Evolutionary conservation across 331 rosid genomes (phyloP).

Genomic region (Phaseolus coccineus): DNA sequence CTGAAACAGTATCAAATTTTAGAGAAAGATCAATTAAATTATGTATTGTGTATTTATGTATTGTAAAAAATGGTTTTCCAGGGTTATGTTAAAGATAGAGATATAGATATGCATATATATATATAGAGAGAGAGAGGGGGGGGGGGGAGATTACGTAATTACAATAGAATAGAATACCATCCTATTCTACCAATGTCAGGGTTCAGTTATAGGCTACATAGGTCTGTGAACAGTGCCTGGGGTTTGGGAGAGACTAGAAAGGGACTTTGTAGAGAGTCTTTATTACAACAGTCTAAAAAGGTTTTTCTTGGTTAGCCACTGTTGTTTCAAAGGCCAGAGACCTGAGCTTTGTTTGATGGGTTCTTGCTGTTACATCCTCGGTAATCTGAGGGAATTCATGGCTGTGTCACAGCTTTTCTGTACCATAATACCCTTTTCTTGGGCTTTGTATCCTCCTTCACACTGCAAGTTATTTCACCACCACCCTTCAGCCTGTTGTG

Average conservation of each 20-base stretch:
- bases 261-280: constrained; percentile 54
- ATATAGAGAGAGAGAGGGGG: too few relatives aligned
- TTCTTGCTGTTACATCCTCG: constrained; percentile 66
- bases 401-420: constrained; percentile 77
- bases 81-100: constrained; percentile 37
- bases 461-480: constrained; percentile 61
- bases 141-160: too few relatives aligned
- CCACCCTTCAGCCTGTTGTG: constrained; percentile 46
- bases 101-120: not conserved
- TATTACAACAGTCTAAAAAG: constrained; percentile 62
- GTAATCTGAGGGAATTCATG: constrained; percentile 80
- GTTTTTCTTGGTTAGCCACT: constrained; percentile 52
- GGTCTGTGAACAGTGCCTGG: constrained; percentile 54
- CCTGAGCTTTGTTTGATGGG: constrained; percentile 60
- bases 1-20: constrained; percentile 60
- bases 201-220: constrained; percentile 54
- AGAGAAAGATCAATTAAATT: constrained; percentile 39
- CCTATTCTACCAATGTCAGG: constrained; percentile 66
- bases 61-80: constrained; percentile 35
- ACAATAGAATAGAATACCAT: not conserved
- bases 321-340: constrained; percentile 46
- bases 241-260: constrained; percentile 35
- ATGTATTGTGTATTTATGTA: constrained; percentile 39
- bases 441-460: constrained; percentile 59
- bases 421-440: constrained; percentile 51